Evolutionary conservation across 305 asterid genomes (phyloP).

Genomic region (Ajuga reptans): DNA sequence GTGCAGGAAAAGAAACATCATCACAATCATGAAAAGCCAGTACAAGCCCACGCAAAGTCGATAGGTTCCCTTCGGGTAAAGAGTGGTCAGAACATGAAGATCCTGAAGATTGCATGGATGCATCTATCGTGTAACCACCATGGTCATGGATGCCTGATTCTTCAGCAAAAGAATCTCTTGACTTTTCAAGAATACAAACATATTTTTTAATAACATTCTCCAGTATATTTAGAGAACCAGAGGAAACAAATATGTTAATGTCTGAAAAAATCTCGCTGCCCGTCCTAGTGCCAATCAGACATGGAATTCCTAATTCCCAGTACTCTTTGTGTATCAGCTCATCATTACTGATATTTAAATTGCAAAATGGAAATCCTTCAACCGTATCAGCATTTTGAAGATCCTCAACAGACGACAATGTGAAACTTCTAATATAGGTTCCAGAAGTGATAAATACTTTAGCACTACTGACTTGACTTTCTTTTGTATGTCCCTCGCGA

Average conservation of each 20-base stretch:
- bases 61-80: slow-evolving; percentile 66
- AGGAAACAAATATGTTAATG: slow-evolving; percentile 40
- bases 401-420: slow-evolving; percentile 40
- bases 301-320: slow-evolving; percentile 28
- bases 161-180: slow-evolving; percentile 28
- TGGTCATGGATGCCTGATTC: slow-evolving; percentile 22
- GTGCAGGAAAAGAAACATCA: slow-evolving; percentile 30
- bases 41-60: slow-evolving; percentile 57
- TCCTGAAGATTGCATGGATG: slow-evolving; percentile 34
- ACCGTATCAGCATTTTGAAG: slow-evolving; percentile 35
- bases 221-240: slow-evolving; percentile 37
- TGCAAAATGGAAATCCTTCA: slow-evolving; percentile 12
- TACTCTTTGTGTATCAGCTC: slow-evolving; percentile 25
- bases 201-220: slow-evolving; percentile 29
- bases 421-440: slow-evolving; percentile 44
- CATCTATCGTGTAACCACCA: slow-evolving; percentile 11
- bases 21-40: slow-evolving; percentile 48
- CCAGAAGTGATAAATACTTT: slow-evolving; percentile 39
- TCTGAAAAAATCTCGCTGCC: slow-evolving; percentile 36
- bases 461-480: slow-evolving; percentile 23
- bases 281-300: slow-evolving; percentile 16
- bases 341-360: slow-evolving; percentile 25
- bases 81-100: slow-evolving; percentile 29
- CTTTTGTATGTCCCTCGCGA: slow-evolving; percentile 38
- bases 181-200: slow-evolving; percentile 22